Conservation (phyloP, 2,329 filamentous ascomycete species). For the Helicocarpus griseus region DNA sequence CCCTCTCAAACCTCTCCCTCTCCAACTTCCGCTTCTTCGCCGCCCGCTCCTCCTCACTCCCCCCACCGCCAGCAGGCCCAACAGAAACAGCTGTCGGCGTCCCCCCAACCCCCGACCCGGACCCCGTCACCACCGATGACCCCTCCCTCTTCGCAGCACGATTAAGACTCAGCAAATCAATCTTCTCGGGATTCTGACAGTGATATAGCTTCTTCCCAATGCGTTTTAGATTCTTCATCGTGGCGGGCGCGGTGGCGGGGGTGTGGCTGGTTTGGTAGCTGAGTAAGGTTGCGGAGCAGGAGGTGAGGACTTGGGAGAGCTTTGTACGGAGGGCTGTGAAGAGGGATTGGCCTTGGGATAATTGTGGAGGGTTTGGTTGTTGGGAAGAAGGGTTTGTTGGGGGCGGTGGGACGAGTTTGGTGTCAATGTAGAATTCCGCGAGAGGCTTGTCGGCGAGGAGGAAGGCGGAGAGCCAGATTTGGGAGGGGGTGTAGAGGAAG, state of each 20-base stretch:
- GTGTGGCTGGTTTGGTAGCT: constrained; percentile 22
- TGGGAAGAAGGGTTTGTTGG: constrained; percentile 1
- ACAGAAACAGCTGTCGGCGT: constrained; percentile 22
- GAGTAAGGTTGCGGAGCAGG: constrained; percentile 31
- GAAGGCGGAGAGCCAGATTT: constrained; percentile 81
- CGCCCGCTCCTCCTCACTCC: constrained; percentile 17
- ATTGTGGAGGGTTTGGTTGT: neutral
- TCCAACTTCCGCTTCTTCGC: constrained; percentile 34
- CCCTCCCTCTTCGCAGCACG: constrained; percentile 18
- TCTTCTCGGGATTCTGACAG: constrained; percentile 41
- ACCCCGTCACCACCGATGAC: constrained; percentile 17
- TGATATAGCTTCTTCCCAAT: constrained; percentile 42
- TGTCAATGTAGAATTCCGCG: constrained; percentile 35
- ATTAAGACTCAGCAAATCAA: constrained; percentile 28
- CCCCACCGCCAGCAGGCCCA: constrained; percentile 14
- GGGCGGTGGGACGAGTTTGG: constrained; percentile 26
- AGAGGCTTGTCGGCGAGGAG: constrained; percentile 57
- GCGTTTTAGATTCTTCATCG: constrained; percentile 33
- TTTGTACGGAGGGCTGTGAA: constrained; percentile 27
- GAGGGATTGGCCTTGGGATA: constrained; percentile 13
- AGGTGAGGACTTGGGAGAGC: constrained; percentile 26
- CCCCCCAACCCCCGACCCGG: constrained; percentile 11
- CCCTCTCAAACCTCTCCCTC: constrained; percentile 15
- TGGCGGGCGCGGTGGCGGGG: constrained; percentile 21
- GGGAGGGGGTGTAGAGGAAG: constrained; percentile 88